A percentile compares a stretch with the other conserved stretches of the same genome.
Conservation (phyloP, 2,329 filamentous ascomycete species). For the Xylariomycetidae sp. region DNA sequence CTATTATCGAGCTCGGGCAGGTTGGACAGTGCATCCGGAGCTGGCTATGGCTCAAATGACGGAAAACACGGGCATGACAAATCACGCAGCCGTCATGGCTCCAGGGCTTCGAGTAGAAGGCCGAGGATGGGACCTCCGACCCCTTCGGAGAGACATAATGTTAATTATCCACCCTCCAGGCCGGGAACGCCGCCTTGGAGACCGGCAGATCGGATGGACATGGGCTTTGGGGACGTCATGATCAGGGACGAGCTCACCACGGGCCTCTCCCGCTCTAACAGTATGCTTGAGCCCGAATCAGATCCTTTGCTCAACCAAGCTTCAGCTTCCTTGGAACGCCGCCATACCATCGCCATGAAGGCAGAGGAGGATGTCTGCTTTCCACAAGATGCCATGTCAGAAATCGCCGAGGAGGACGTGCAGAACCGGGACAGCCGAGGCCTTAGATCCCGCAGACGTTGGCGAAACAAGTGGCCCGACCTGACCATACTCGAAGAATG, state of each 20-base stretch:
- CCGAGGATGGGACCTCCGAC: slow-evolving; percentile 25
- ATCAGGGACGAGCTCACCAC: slow-evolving; percentile 59
- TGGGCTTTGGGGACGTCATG: slow-evolving; percentile 66
- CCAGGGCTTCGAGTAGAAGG: slow-evolving; percentile 44
- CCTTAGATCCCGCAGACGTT: slow-evolving; percentile 44
- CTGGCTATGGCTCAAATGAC: slow-evolving; percentile 41
- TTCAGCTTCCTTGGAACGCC: slow-evolving; percentile 34
- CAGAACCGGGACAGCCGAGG: slow-evolving; percentile 39
- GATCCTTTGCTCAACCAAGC: slow-evolving; percentile 29
- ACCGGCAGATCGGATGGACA: slow-evolving; percentile 42
- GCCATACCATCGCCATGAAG: slow-evolving; percentile 56
- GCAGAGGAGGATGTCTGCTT: slow-evolving; percentile 91
- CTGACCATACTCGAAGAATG: slow-evolving; percentile 80
- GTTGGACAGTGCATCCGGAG: slow-evolving; percentile 25
- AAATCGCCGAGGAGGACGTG: slow-evolving; percentile 67
- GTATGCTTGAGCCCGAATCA: slow-evolving; percentile 13
- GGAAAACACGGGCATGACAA: slow-evolving; percentile 25
- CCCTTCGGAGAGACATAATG: slow-evolving; percentile 48
- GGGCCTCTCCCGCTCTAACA: slow-evolving; percentile 14
- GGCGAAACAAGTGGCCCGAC: slow-evolving; percentile 79
- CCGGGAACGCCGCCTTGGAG: slow-evolving; percentile 56
- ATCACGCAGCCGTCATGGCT: slow-evolving; percentile 38
- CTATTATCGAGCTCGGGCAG: slow-evolving; percentile 43
- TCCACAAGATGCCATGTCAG: slow-evolving; percentile 72
- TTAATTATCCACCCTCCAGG: slow-evolving; percentile 66